A percentile compares a stretch with the other conserved stretches of the same genome.
Evolutionary conservation across 2,329 filamentous ascomycete species (phyloP).

Genomic region (Ophiostoma novo-ulmi): DNA sequence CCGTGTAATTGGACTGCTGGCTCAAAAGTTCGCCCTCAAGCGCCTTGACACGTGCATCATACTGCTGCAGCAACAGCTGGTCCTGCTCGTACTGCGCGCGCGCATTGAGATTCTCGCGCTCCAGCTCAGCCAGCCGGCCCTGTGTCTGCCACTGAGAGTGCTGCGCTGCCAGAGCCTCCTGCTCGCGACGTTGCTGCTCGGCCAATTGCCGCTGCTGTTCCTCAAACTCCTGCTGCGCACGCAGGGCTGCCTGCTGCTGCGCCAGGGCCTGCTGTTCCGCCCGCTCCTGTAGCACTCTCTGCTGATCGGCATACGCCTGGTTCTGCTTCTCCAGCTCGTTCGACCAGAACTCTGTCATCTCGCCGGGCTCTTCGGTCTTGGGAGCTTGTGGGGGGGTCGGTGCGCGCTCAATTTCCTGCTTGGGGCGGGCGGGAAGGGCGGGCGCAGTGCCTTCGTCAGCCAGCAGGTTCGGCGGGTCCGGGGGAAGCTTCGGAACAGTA

Average conservation of each 20-base stretch:
- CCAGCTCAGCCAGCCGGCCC: constrained; percentile 88
- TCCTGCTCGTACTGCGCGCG: constrained; percentile 95
- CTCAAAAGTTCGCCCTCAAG: constrained; percentile 82
- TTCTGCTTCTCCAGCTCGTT: constrained; percentile 86
- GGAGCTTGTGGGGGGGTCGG: constrained; percentile 67
- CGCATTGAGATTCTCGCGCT: constrained; percentile 90
- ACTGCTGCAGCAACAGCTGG: constrained; percentile 94
- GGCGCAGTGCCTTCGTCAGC: constrained; percentile 80
- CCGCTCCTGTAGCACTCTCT: constrained; percentile 79
- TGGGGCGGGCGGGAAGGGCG: constrained; percentile 74
- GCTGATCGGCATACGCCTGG: constrained; percentile 90
- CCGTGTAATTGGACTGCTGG: constrained; percentile 73
- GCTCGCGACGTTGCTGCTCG: constrained; percentile 85
- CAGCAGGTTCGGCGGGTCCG: constrained; percentile 85
- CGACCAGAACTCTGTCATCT: constrained; percentile 98
- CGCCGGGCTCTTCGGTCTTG: constrained; percentile 76
- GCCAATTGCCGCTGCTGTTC: constrained; percentile 83
- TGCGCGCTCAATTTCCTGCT: constrained; percentile 62
- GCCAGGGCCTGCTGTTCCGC: constrained; percentile 74
- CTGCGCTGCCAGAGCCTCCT: constrained; percentile 81
- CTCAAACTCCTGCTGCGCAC: constrained; percentile 92
- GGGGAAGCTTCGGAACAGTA: constrained; percentile 89
- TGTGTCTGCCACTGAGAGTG: constrained; percentile 93
- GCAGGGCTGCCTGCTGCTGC: constrained; percentile 76
- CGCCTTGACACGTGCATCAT: constrained; percentile 89